Evolutionary conservation across 805 yeast genomes (phyloP).

Genomic region (Saturnispora galanensis): DNA sequence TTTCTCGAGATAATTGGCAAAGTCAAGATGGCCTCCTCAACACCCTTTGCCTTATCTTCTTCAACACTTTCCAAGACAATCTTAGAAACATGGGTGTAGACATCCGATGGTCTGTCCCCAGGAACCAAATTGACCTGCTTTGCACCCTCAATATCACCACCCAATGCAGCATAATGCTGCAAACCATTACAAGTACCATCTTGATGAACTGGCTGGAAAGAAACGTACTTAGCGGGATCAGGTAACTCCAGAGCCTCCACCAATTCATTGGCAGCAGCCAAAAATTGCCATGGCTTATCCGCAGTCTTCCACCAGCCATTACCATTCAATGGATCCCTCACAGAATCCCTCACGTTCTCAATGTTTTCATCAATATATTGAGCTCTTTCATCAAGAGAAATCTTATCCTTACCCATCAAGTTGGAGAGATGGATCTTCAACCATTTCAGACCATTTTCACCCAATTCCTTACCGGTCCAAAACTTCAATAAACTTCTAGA

Average conservation of each 20-base stretch:
- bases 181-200: constrained; percentile 84
- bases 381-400: constrained; percentile 54
- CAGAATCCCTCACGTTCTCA: constrained; percentile 46
- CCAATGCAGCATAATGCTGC: constrained; percentile 80
- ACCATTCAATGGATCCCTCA: constrained; percentile 49
- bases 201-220: constrained; percentile 74
- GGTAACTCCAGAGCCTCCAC: constrained; percentile 48
- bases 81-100: constrained; percentile 59
- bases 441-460: constrained; percentile 60
- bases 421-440: constrained; percentile 68
- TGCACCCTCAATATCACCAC: constrained; percentile 81
- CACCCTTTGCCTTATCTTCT: constrained; percentile 42
- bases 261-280: constrained; percentile 61
- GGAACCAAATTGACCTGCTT: constrained; percentile 68
- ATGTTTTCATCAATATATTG: constrained; percentile 48
- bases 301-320: constrained; percentile 61
- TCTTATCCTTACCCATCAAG: constrained; percentile 66
- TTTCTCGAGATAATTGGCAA: constrained; percentile 67
- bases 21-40: constrained; percentile 43
- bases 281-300: constrained; percentile 78
- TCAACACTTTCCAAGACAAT: constrained; percentile 49
- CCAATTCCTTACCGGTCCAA: constrained; percentile 69
- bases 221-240: constrained; percentile 56
- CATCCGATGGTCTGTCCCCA: constrained; percentile 66
- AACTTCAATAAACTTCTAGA: constrained; percentile 61